Conservation (phyloP, 1,284 basidiomycete species). For the Malassezia caprae region DNA sequence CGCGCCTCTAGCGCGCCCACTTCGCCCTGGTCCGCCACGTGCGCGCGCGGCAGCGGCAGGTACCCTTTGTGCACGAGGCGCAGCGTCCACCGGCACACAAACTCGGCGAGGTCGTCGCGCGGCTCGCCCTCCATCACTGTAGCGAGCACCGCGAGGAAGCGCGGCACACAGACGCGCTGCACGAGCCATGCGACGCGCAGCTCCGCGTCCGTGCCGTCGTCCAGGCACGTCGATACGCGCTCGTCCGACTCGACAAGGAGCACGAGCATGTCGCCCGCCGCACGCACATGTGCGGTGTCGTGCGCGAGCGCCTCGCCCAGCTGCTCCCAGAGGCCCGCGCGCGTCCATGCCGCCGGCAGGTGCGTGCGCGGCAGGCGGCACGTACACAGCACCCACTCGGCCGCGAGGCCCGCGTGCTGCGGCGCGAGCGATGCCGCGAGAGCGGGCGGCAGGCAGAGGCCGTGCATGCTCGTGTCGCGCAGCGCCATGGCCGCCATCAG, state of each 20-base stretch:
- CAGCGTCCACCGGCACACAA: background rate
- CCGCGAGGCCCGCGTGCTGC: background rate
- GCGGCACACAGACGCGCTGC: conserved; percentile 4
- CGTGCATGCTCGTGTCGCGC: background rate
- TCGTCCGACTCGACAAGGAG: background rate
- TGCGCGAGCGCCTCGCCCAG: conserved; percentile 1
- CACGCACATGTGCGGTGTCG: background rate
- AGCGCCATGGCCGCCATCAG: background rate
- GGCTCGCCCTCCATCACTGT: background rate
- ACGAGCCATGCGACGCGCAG: conserved; percentile 1
- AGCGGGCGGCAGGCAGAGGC: background rate
- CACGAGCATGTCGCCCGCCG: background rate
- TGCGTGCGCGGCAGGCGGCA: background rate
- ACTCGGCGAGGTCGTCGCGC: background rate
- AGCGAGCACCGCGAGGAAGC: conserved; percentile 3
- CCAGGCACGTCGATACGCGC: background rate
- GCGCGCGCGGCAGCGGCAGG: background rate
- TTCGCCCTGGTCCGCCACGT: too few relatives aligned
- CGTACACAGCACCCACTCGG: conserved; percentile 2
- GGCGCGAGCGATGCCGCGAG: background rate
- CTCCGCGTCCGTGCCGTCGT: background rate
- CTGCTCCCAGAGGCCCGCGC: background rate
- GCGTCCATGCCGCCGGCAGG: background rate
- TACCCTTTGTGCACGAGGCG: background rate
- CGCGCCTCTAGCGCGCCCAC: background rate